Evolutionary conservation across 2,329 filamentous ascomycete genomes (phyloP).

Genomic region (Phialophora macrospora): DNA sequence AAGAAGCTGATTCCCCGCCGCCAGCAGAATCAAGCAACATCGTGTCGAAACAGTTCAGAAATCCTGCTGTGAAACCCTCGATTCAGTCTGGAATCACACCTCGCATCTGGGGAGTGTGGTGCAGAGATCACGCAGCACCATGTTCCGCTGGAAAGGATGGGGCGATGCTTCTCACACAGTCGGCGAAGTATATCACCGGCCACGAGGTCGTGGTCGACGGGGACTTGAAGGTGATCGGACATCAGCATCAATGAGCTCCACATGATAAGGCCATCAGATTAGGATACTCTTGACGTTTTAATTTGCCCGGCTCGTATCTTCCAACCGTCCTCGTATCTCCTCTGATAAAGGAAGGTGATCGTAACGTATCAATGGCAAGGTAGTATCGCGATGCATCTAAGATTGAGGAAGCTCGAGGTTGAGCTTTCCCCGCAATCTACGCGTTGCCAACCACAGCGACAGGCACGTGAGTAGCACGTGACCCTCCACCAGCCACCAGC

Average conservation of each 20-base stretch:
- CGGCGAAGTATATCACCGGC: neutral
- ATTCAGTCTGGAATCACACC: too few species aligned
- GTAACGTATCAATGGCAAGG: conserved; percentile 21
- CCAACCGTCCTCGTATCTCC: neutral
- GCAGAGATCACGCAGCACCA: neutral
- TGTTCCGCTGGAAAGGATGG: neutral
- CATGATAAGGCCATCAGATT: conserved; percentile 2
- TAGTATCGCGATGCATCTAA: conserved; percentile 8
- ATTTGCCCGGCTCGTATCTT: neutral
- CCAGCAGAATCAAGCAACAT: too few species aligned
- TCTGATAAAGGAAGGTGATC: conserved; percentile 17
- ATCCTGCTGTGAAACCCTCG: too few species aligned
- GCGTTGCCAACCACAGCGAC: neutral
- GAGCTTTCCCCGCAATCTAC: conserved; percentile 6
- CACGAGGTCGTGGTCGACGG: neutral
- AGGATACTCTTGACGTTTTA: neutral
- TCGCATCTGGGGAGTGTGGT: too few species aligned
- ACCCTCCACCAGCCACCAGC: neutral
- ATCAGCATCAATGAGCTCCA: neutral
- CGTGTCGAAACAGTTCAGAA: too few species aligned
- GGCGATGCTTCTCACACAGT: neutral
- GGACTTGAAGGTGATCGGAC: neutral
- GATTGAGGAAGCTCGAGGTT: neutral
- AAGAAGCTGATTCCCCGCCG: neutral
- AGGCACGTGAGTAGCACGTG: neutral